Base-by-base conservation (phyloP, 176 grass and related monocot species). In the Zea mays region DNA sequence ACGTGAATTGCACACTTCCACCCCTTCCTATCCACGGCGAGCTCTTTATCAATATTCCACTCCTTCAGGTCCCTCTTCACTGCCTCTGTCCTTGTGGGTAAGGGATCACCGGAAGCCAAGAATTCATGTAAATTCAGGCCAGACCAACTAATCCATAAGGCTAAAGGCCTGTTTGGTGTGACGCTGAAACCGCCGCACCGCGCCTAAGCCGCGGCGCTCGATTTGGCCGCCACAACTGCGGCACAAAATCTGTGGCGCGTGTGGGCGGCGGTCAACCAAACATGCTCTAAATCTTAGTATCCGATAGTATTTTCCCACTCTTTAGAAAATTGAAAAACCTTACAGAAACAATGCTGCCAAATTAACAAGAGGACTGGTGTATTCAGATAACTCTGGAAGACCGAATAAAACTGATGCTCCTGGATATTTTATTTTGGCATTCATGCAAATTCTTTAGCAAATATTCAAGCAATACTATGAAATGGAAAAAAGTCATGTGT, bases 101-200 rank as follows among this genome's bases (percentile, higher is more conserved):
- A 50, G 27, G 34, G 27, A 36, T 36, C 46, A 47, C 62, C 71
- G 21, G 47, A 36, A 48, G 37, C 20, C 57, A 84, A 55, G 37
- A 65, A 7, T 62, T 44, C 38, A 55, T 51, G 57, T 17, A 72
- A 15, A 52, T n/a, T 43, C 44, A 34, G 46, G n/a, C 19, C 62
- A 84, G 14, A 70, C 39, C 19, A 67, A n/a, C 55, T 42, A 77
- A 2, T 45, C 44, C 49, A 77, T 52, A 77, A 84, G 65, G n/a
- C 69, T 10, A 20, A n/a, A n/a, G n/a, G n/a, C n/a, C n/a, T n/a
- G n/a, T n/a, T n/a, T n/a, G n/a, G n/a, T n/a, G n/a, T n/a, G n/a
- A n/a, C n/a, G n/a, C n/a, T n/a, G n/a, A n/a, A n/a, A n/a, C n/a
- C n/a, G n/a, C n/a, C n/a, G n/a, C n/a, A n/a, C n/a, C n/a, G n/a